phyloP scores from a whole-genome alignment of 305 asterid genomes.

The Fraxinus ornus region DNA sequence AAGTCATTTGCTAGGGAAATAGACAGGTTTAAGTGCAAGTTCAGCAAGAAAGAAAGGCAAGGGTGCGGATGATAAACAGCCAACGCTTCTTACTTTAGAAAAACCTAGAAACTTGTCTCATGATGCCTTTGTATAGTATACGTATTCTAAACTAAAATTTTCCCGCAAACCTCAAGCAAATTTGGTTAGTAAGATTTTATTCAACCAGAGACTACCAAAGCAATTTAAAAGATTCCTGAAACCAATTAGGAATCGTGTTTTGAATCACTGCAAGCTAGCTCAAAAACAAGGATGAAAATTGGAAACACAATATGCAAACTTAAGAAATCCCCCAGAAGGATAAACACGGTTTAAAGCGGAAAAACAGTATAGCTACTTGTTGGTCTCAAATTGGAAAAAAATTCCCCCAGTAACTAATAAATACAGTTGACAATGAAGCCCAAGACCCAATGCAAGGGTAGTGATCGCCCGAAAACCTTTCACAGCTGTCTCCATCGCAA shows the following conservation, averaged over 20 bases:
- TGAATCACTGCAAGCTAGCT: background rate
- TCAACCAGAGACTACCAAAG: background rate
- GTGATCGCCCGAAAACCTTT: background rate
- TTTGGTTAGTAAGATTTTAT: no score
- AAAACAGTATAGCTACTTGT: background rate
- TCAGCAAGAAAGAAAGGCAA: slow-evolving; percentile 49
- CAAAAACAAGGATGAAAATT: background rate
- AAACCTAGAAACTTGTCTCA: slow-evolving; percentile 30
- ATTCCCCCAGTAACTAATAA: background rate
- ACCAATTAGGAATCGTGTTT: background rate
- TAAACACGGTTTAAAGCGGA: background rate
- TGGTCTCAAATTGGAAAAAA: background rate
- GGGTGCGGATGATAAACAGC: slow-evolving; percentile 51
- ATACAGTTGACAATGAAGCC: background rate
- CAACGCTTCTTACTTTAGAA: slow-evolving; percentile 66
- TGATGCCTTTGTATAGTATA: background rate
- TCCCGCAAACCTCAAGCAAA: no score
- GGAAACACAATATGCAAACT: background rate
- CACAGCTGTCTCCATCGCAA: background rate
- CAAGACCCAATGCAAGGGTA: background rate
- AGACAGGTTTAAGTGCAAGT: slow-evolving; percentile 22
- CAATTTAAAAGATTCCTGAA: background rate
- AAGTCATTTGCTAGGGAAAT: slow-evolving; percentile 30
- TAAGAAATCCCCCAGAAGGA: background rate
- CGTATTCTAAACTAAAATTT: no score